Evolutionary conservation across 2,329 filamentous ascomycete species (phyloP), one percentile per base, ranked within the genome.

Genomic region (Plenodomus lindquistii): DNA sequence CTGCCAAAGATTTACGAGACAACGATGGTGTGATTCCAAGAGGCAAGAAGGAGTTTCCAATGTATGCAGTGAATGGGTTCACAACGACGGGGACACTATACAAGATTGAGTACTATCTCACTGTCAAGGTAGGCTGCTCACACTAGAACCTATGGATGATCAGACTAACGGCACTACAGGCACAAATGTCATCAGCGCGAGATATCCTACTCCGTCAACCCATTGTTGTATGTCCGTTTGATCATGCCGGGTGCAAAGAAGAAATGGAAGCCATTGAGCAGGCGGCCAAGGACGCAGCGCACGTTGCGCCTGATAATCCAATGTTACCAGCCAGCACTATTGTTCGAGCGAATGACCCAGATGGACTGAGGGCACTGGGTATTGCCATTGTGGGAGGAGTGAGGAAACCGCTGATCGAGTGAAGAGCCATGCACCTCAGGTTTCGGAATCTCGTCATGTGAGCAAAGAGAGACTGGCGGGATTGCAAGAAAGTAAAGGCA

Each of bases 201-300:
- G 93, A 99, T 70, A 96, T 99, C 46, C 80, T 85, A 22, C 81
- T 97, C 37, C 85, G 93, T 44, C 90, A 97, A 73, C 91, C 91
- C 4, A 97, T 99, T 48, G 91, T 97, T 27, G 94, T 97, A 42
- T 97, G 93, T 65, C 93, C 94, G 0, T 85, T 97, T 54, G 94
- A 99, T 67, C 91, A 97, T 66, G 90, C 95, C 59, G 89, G 88
- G 15, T 99, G 94, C 76, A 97, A 96, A 72, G 92, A 97, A 69
- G 94, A 97, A 75, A 97, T 99, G 91, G 92, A 96, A 64, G 92
- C 92, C 31, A 97, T 99, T 55, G 92, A 97, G 69, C 91, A 96
- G 73, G 89, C 94, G 0, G 94, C 94, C 37, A 93, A 92, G 72
- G 93, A 97, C 62, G 93, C 94, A 2, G 88, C 89, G 15, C 85